These are phyloP conservation scores for Sporothrix euskadiensis DNA, from an alignment of 2,329 filamentous ascomycete species.

Conservation along the genomic window DNA sequence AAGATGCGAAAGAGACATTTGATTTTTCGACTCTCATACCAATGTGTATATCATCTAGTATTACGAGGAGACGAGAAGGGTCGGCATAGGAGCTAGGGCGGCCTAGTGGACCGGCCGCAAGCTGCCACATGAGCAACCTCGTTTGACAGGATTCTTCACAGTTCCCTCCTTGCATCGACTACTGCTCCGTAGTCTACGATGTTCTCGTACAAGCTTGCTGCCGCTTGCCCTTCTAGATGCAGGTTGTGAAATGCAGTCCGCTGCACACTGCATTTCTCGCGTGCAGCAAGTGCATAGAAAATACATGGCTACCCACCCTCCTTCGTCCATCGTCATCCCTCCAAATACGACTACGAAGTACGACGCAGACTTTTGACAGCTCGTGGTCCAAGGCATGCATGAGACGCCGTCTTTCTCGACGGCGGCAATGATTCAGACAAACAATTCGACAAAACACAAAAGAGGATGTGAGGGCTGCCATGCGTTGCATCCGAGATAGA, in stretches of 20 bases:
- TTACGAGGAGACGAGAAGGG: background rate
- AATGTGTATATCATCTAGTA: conserved; percentile 27
- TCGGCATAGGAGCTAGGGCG: background rate
- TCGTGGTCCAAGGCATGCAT: conserved; percentile 10
- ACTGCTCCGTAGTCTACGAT: background rate
- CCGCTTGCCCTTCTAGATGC: background rate
- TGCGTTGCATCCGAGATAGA: background rate
- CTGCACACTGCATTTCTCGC: background rate
- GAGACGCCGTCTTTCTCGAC: background rate
- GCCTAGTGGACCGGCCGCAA: background rate
- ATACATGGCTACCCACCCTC: background rate
- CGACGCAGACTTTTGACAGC: background rate
- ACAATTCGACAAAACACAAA: background rate
- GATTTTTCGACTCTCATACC: background rate
- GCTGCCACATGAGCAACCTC: background rate
- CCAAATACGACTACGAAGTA: background rate
- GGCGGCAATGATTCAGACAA: background rate
- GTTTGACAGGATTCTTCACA: background rate
- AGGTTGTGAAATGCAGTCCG: background rate
- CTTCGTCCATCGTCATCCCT: background rate
- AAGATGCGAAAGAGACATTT: background rate
- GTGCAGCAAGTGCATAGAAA: background rate
- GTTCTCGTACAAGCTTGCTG: background rate
- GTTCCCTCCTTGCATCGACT: background rate
- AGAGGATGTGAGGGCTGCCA: background rate